Evolutionary conservation across 2,329 filamentous ascomycete genomes (phyloP).

Genomic region (Colletotrichum plurivorum): DNA sequence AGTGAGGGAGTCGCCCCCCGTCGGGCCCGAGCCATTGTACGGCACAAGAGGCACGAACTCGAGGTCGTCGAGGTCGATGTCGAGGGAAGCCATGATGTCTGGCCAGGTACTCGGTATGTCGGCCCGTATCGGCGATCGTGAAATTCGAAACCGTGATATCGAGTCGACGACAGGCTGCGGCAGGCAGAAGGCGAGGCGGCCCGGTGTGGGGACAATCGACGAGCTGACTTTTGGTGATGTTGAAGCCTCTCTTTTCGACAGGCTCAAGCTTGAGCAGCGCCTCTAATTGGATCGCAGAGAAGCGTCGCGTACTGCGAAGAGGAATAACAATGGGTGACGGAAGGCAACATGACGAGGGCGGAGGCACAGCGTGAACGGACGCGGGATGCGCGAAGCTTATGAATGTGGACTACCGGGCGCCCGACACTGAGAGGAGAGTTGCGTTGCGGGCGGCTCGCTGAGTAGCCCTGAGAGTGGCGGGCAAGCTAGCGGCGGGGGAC

Average conservation of each 20-base stretch:
- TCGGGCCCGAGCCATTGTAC: constrained; percentile 75
- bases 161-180: constrained; percentile 1
- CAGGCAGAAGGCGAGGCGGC: background rate
- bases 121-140: constrained; percentile 15
- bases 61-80: constrained; percentile 59
- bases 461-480: constrained; percentile 39
- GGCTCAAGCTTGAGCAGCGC: constrained; percentile 31
- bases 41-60: constrained; percentile 63
- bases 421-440: constrained; percentile 22
- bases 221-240: background rate
- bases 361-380: background rate
- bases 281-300: constrained; percentile 24
- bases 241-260: constrained; percentile 27
- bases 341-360: background rate
- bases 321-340: constrained; percentile 19
- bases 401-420: constrained; percentile 32
- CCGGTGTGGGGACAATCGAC: background rate
- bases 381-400: constrained; percentile 40
- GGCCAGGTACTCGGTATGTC: constrained; percentile 11
- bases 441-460: constrained; percentile 38
- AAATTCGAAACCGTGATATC: background rate
- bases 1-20: constrained; percentile 77
- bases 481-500: constrained; percentile 32
- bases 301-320: constrained; percentile 27
- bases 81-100: constrained; percentile 44